Percentiles rank a stretch among this genome's conserved stretches.
Conservation (phyloP, 2,329 filamentous ascomycete genomes). For the Aspergillus ibericus region DNA sequence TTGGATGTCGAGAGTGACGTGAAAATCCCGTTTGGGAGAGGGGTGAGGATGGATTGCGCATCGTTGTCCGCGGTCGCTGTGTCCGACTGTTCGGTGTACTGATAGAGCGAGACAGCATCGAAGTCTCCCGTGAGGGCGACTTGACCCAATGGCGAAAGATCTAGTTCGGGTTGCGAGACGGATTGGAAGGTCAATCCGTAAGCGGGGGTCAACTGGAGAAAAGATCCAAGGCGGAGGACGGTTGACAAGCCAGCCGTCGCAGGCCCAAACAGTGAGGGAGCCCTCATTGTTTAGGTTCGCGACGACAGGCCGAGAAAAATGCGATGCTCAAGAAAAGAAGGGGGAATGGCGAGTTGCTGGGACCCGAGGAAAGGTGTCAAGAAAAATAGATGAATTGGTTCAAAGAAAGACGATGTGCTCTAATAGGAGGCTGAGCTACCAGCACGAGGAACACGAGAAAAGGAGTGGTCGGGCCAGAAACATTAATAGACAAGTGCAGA, state of each 20-base stretch:
- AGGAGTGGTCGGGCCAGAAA: constrained; percentile 21
- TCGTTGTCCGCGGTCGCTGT: constrained; percentile 64
- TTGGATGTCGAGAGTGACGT: constrained; percentile 73
- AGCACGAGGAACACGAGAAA: constrained; percentile 17
- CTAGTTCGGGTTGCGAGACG: constrained; percentile 52
- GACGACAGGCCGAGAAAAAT: constrained; percentile 34
- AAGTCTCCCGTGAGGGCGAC: constrained; percentile 89
- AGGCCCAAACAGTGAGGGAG: constrained; percentile 47
- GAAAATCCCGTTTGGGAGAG: constrained; percentile 83
- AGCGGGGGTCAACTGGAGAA: constrained; percentile 24
- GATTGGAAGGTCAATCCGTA: constrained; percentile 39
- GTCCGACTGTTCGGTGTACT: constrained; percentile 78
- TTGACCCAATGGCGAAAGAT: constrained; percentile 74
- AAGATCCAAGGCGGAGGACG: constrained; percentile 27
- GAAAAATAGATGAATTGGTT: constrained; percentile 8
- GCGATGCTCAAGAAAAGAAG: constrained; percentile 7
- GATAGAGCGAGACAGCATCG: constrained; percentile 84
- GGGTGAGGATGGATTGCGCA: constrained; percentile 75
- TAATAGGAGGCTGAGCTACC: constrained; percentile 12
- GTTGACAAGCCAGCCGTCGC: constrained; percentile 42
- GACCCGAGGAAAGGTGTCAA: constrained; percentile 14
- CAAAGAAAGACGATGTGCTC: constrained; percentile 11
- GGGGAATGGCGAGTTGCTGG: not conserved
- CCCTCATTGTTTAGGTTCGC: constrained; percentile 45
- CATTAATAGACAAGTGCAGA: constrained; percentile 18